A percentile compares a stretch with the other conserved stretches of the same genome.
phyloP scores from a whole-genome alignment of 306 rosid species.

The Carpinus viminea region DNA sequence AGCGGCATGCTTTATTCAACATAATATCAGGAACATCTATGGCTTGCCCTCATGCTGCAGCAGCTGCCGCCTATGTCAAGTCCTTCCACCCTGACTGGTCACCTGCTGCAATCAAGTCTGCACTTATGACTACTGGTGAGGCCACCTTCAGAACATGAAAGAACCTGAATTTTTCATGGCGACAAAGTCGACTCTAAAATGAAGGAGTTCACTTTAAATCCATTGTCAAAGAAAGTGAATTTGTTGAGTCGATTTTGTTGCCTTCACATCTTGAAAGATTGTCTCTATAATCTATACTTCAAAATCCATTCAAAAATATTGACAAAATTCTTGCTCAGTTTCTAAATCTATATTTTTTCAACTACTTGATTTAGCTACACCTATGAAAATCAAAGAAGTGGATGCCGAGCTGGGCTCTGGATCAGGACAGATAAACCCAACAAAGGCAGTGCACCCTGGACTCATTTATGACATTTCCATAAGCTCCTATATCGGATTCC shows the following conservation, averaged over 20 bases:
- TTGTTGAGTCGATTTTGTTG: background rate
- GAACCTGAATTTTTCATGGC: too few species aligned
- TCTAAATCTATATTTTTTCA: background rate
- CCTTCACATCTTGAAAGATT: background rate
- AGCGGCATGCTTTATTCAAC: conserved; percentile 43
- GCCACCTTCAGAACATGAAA: conserved; percentile 4
- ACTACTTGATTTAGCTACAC: conserved; percentile 53
- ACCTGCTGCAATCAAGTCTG: conserved; percentile 92
- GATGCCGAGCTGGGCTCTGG: conserved; percentile 51
- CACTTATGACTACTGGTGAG: conserved; percentile 88
- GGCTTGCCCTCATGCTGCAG: conserved; percentile 83
- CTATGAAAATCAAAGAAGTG: conserved; percentile 37
- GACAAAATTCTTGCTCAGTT: background rate
- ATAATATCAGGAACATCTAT: conserved; percentile 86
- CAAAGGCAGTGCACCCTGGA: conserved; percentile 59
- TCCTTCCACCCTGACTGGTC: conserved; percentile 87
- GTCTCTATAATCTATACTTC: too few species aligned
- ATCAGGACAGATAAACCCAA: conserved; percentile 74
- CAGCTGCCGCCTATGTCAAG: conserved; percentile 77
- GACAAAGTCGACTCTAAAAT: background rate
- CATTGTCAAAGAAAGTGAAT: background rate
- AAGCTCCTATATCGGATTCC: conserved; percentile 51
- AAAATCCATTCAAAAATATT: background rate
- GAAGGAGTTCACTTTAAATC: background rate
- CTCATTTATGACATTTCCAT: conserved; percentile 53